A percentile compares a stretch with the other conserved stretches of the same genome.
phyloP scores from a whole-genome alignment of 768 basidiomycete genomes.

The Trametes elegans region DNA sequence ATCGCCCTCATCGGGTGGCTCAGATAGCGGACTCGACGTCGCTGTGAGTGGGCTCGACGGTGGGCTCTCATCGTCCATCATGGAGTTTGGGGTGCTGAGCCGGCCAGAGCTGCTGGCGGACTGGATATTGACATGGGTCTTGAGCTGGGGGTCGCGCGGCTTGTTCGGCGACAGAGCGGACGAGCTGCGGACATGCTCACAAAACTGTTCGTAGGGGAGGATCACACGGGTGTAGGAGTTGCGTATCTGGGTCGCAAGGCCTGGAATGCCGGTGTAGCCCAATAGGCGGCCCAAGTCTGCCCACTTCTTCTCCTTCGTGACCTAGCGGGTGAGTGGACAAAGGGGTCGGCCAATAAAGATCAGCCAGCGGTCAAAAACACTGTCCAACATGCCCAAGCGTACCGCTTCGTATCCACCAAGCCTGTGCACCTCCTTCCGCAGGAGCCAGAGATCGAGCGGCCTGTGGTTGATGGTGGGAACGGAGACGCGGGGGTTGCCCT shows the following conservation, averaged over 20 bases:
- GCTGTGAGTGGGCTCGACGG: constrained; percentile 77
- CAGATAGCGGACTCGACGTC: constrained; percentile 75
- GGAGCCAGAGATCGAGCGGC: constrained; percentile 88
- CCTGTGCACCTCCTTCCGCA: constrained; percentile 89
- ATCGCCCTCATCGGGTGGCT: constrained; percentile 77
- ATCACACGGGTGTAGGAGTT: constrained; percentile 89
- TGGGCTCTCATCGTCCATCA: constrained; percentile 49
- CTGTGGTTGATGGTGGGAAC: constrained; percentile 94
- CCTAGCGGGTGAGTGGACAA: constrained; percentile 42
- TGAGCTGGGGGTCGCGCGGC: constrained; percentile 49
- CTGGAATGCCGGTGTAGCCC: constrained; percentile 80
- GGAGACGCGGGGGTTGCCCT: constrained; percentile 86
- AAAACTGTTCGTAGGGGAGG: constrained; percentile 93
- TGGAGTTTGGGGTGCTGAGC: constrained; percentile 7
- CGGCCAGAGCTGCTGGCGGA: constrained; percentile 40
- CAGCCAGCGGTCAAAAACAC: background rate
- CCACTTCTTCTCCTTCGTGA: constrained; percentile 85
- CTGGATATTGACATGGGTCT: constrained; percentile 52
- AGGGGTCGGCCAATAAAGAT: background rate
- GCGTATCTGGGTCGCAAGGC: constrained; percentile 85
- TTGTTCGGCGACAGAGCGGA: constrained; percentile 44
- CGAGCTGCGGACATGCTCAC: constrained; percentile 68
- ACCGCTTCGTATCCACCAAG: constrained; percentile 88
- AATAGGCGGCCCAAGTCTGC: constrained; percentile 77
- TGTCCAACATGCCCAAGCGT: constrained; percentile 30